Base-by-base conservation (phyloP, 495 filamentous ascomycete species). In the Aspergillus carlsbadensis region DNA sequence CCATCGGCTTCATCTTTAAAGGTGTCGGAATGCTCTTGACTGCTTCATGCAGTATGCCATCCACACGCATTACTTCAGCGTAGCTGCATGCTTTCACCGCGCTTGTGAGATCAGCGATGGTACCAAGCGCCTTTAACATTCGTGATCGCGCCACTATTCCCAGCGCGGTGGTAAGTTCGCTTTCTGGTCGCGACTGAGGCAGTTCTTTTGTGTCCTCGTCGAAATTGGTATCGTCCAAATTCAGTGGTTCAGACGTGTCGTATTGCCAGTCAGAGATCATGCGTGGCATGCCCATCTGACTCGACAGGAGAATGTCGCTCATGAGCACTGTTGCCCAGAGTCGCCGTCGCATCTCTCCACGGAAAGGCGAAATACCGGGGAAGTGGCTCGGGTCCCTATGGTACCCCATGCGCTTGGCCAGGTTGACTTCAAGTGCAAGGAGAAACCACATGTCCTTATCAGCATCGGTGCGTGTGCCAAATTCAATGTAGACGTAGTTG, bases 211-310 rank as follows among this genome's bases (percentile, higher is more conserved):
- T 59, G 13, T 65, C 37, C 29, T 65, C 64, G 39, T 69, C 65
- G 26, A 75, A 68, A 55, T 76, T 70, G 10, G 49, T 22, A 42
- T 76, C 70, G 1, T 64, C 46, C 36, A 76, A 46, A 31, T 73
- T 74, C 3, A 54, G 54, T 26, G 71, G 71, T 33, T 61, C 50
- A 4, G 13, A 41, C 3, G 13, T 15, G 17, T 41, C 37, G 8
- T 41, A 41, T 3, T 41, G 13, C 37, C 37, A n/a, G 8, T n/a
- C 13, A 7, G 10, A n/a, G n/a, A 41, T 41, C 37, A 41, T 15
- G n/a, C 13, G 37, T n/a, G 37, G 37, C 37, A 41, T 41, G n/a
- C 50, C 50, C 35, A 42, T 42, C 14, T 52, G 36, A 15, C 15
- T 42, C 21, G 36, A 42, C 2, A 42, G 10, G 20, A 42, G 50